Evolutionary conservation across 768 basidiomycete species (phyloP).

Genomic region (Suillus variegatus): DNA sequence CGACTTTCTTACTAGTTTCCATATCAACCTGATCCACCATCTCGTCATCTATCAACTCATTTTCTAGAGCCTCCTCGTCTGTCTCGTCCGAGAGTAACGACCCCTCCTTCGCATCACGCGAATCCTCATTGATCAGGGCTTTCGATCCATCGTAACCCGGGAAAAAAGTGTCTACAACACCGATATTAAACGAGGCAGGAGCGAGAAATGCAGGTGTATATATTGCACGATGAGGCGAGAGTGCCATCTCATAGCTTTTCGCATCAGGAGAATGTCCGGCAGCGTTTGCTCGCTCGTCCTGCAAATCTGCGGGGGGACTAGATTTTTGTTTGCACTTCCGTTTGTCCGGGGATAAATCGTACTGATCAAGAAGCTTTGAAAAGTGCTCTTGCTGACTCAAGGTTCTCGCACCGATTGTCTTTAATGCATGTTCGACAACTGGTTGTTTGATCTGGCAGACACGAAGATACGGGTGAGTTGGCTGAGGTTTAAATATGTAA

Average conservation of each 20-base stretch:
- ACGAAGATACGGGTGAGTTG: conserved; percentile 1
- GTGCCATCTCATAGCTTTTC: conserved; percentile 7
- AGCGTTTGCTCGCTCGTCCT: conserved; percentile 14
- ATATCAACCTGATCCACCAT: conserved; percentile 40
- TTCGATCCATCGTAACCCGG: conserved; percentile 24
- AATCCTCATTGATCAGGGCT: conserved; percentile 19
- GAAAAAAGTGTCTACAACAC: conserved; percentile 17
- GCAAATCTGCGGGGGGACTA: conserved; percentile 13
- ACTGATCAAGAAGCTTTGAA: conserved; percentile 28
- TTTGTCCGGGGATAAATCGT: conserved; percentile 13
- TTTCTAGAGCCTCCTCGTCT: conserved; percentile 38
- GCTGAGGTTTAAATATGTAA: neutral
- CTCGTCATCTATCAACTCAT: conserved; percentile 46
- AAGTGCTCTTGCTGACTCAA: conserved; percentile 45
- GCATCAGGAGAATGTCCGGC: conserved; percentile 10
- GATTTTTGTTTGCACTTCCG: conserved; percentile 9
- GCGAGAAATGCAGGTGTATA: conserved; percentile 38
- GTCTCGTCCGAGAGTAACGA: conserved; percentile 32
- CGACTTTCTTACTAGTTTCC: conserved; percentile 33
- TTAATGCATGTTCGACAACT: conserved; percentile 51
- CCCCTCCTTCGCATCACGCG: conserved; percentile 21
- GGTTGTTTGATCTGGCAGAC: conserved; percentile 40
- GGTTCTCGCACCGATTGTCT: conserved; percentile 43
- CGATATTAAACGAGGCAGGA: conserved; percentile 22
- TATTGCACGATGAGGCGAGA: conserved; percentile 31